Base-by-base conservation (phyloP, 1,139 yeast genomes). In the Blastobotrys ciferrii region DNA sequence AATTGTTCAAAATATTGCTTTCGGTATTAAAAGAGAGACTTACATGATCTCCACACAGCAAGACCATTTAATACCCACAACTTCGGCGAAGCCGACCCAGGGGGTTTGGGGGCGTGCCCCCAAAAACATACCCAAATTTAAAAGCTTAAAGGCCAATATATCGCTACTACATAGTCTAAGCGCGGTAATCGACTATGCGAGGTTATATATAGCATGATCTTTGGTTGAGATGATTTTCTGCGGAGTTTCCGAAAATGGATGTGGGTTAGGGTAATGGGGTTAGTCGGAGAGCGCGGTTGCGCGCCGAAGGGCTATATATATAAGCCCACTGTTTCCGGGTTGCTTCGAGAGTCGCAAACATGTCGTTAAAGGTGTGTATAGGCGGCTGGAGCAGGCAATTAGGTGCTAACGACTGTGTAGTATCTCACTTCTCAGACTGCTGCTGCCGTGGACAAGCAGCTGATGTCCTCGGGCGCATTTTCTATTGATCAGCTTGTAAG, bases 401-500 rank as follows among this genome's bases (percentile, higher is more conserved):
- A 30, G 13, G n/a, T 40, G 28, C 31, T 28, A 40, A 39, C 19
- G 9, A 2, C 19, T 4, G 17, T 12, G 11, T 39, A 50, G 53
- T 44, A 44, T 31, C 39, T 66, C 23, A 49, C 61, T n/a, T 81
- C 96, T 0, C 76, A 78, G 50, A 71, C 82, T 0, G 98, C 98
- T 0, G 83, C 94, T 0, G 80, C 77, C 41, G 76, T 92, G 38
- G 98, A 92, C 62, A 76, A 76, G 53, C 96, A 89, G 61, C 75
- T 92, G 56, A 92, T 92, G 98, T 82, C 94, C 6, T 68, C 84
- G 0, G 81, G 81, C 1, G 80, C 92, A 2, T 92, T 85, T 69
- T 85, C 96, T 19, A 77, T 92, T 48, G 97, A 91, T 63, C 98
- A 92, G 62, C 70, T 92, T 64, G 76, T 70, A 54, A 44, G 72